Percentiles rank a stretch among this genome's conserved stretches.
These are phyloP conservation scores for Septoria linicola DNA, from an alignment of 2,329 filamentous ascomycete genomes.

Conservation along the genomic window DNA sequence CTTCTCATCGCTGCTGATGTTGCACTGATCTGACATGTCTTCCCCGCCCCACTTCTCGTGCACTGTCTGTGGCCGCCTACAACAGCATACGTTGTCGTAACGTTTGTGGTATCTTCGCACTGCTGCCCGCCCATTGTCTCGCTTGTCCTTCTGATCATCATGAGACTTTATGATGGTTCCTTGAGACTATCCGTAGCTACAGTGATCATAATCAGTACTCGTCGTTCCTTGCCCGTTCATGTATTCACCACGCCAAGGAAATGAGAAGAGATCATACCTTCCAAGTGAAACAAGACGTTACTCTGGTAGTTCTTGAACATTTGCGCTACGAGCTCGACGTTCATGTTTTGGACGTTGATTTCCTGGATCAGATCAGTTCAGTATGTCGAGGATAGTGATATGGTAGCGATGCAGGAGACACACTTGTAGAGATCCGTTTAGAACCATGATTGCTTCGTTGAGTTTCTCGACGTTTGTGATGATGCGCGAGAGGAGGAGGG, in stretches of 20 bases:
- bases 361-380: conserved; percentile 56
- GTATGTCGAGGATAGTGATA: background rate
- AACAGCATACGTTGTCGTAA: too few relatives aligned
- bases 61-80: too few relatives aligned
- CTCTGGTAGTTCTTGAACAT: conserved; percentile 99
- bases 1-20: background rate
- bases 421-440: conserved; percentile 91
- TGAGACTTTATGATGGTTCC: conserved; percentile 30
- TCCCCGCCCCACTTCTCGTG: too few relatives aligned
- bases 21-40: background rate
- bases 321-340: conserved; percentile 93
- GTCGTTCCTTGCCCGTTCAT: background rate
- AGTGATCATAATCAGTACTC: background rate
- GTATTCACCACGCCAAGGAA: background rate
- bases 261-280: conserved; percentile 61
- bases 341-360: conserved; percentile 98
- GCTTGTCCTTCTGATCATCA: too few relatives aligned
- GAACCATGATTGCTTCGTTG: conserved; percentile 86
- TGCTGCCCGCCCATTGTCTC: too few relatives aligned
- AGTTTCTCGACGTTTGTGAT: conserved; percentile 98
- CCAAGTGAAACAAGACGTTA: conserved; percentile 93
- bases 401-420: too few relatives aligned
- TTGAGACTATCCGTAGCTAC: conserved; percentile 33
- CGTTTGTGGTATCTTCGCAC: too few relatives aligned
- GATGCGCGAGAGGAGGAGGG: conserved; percentile 85